Percentiles rank a stretch among this genome's conserved stretches.
phyloP scores from a whole-genome alignment of 163 green algal genomes.

The Coccomyxa subellipsoidea region DNA sequence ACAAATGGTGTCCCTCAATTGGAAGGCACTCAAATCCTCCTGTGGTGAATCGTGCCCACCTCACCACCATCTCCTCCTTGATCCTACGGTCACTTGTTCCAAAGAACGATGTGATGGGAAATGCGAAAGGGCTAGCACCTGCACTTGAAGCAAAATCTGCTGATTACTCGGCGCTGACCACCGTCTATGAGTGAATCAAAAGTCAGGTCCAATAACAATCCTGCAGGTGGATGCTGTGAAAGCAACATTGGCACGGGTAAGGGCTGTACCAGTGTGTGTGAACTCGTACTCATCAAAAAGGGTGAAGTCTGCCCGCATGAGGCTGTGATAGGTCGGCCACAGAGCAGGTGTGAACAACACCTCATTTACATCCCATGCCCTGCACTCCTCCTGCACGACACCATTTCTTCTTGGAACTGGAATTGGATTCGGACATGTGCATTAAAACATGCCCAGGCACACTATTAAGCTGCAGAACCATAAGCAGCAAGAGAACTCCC shows the following conservation, averaged over 20 bases:
- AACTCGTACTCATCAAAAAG: slow-evolving; percentile 83
- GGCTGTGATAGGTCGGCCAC: slow-evolving; percentile 71
- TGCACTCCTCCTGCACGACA: slow-evolving; percentile 71
- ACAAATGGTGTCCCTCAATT: slow-evolving; percentile 65
- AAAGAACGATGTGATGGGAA: slow-evolving; percentile 51
- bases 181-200: no score
- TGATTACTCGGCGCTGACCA: no score
- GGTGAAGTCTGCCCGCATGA: slow-evolving; percentile 80
- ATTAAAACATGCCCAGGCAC: no score
- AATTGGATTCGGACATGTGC: no score
- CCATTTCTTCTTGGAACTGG: no score
- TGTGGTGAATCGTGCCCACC: slow-evolving; percentile 47
- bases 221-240: no score
- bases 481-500: no score
- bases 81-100: slow-evolving; percentile 46
- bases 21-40: slow-evolving; percentile 34
- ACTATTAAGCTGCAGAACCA: no score
- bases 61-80: slow-evolving; percentile 21
- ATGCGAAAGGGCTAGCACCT: slow-evolving; percentile 4
- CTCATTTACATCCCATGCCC: slow-evolving; percentile 79
- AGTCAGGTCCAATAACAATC: no score
- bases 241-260: neutral
- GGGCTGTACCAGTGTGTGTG: slow-evolving; percentile 15
- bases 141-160: neutral
- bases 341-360: slow-evolving; percentile 67